A percentile compares a stretch with the other conserved stretches of the same genome.
These are phyloP conservation scores for Saccharomycopsis amapae DNA, from an alignment of 805 yeast species.

Conservation along the genomic window DNA sequence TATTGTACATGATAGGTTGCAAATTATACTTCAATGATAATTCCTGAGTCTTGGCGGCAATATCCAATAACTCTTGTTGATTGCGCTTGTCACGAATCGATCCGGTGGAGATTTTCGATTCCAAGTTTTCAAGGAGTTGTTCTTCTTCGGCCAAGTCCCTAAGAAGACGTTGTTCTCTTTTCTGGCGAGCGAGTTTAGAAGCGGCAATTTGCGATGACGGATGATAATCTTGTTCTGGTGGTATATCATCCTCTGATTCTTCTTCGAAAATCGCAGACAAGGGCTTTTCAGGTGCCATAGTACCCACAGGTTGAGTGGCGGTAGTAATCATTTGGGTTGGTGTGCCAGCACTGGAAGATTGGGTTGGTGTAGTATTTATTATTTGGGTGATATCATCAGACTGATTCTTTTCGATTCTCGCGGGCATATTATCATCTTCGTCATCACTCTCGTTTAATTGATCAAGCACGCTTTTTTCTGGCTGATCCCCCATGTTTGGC, in stretches of 20 bases:
- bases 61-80: constrained; percentile 18
- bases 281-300: no score
- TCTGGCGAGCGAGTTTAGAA: constrained; percentile 12
- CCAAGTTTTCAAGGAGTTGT: constrained; percentile 3
- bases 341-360: no score
- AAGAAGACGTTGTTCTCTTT: constrained; percentile 10
- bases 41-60: constrained; percentile 19
- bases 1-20: constrained; percentile 15
- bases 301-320: no score
- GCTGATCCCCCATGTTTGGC: no score
- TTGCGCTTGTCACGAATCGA: neutral
- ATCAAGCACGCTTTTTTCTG: neutral
- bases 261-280: no score
- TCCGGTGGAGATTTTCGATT: neutral
- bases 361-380: no score
- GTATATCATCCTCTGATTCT: no score
- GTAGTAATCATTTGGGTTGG: no score
- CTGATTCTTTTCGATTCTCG: neutral
- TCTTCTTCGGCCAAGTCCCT: constrained; percentile 15
- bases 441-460: constrained; percentile 1
- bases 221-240: no score
- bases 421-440: constrained; percentile 3
- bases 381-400: no score
- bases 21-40: constrained; percentile 11
- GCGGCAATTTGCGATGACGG: neutral